A percentile compares a stretch with the other conserved stretches of the same genome.
Evolutionary conservation across 2,329 filamentous ascomycete genomes (phyloP).

Genomic region (Cladosporium phlei): DNA sequence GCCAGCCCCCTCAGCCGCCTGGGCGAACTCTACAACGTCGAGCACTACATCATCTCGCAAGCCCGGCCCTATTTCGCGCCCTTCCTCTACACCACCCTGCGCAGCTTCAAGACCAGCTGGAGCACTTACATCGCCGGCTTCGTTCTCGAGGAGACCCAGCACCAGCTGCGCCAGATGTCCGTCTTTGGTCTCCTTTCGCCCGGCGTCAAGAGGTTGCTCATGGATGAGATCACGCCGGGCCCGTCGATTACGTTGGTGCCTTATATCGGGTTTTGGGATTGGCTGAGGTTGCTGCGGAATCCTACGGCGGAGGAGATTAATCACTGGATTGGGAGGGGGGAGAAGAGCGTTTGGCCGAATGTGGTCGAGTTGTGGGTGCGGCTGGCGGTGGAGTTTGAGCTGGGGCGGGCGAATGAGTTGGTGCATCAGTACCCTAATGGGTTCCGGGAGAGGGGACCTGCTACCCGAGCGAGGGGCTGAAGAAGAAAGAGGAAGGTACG

Average conservation of each 20-base stretch:
- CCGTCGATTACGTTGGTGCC: constrained; percentile 78
- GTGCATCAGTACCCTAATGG: constrained; percentile 49
- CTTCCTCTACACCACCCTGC: constrained; percentile 32
- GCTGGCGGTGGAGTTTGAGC: constrained; percentile 79
- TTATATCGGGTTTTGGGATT: constrained; percentile 67
- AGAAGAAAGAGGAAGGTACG: too few relatives aligned
- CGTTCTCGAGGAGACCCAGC: constrained; percentile 70
- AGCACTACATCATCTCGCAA: constrained; percentile 92
- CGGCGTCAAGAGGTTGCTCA: constrained; percentile 24
- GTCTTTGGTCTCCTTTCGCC: constrained; percentile 50
- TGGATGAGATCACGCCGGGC: constrained; percentile 66
- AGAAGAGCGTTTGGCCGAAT: constrained; percentile 86
- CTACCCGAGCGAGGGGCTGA: background rate
- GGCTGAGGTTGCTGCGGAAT: constrained; percentile 73
- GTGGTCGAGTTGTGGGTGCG: constrained; percentile 75
- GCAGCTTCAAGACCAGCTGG: constrained; percentile 3
- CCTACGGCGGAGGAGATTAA: constrained; percentile 70
- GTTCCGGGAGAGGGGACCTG: too few relatives aligned
- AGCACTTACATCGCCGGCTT: constrained; percentile 50
- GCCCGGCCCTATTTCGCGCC: constrained; percentile 85
- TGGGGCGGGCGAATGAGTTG: constrained; percentile 79
- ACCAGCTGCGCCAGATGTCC: constrained; percentile 76
- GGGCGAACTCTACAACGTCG: constrained; percentile 82
- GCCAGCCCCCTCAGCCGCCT: constrained; percentile 61
- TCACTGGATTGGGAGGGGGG: constrained; percentile 81